Conservation (phyloP, 495 filamentous ascomycete genomes). For the Neurospora sp. region DNA sequence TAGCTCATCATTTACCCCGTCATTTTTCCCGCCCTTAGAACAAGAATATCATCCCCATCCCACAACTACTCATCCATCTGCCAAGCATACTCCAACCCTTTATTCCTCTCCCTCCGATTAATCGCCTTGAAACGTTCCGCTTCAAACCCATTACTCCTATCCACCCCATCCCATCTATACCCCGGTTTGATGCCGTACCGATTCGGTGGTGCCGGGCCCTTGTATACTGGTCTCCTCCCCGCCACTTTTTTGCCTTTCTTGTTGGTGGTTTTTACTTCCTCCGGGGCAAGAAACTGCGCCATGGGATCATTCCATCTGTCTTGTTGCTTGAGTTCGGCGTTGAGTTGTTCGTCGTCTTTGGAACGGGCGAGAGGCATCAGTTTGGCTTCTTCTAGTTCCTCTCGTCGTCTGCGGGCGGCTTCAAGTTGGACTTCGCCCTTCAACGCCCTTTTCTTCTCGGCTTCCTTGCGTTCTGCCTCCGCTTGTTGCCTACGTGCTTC, state of each 20-base stretch:
- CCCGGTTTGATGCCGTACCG: conserved; percentile 89
- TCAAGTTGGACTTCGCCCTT: conserved; percentile 78
- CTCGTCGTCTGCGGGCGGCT: conserved; percentile 40
- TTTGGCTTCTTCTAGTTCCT: conserved; percentile 65
- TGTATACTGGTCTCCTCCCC: conserved; percentile 63
- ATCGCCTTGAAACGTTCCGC: conserved; percentile 84
- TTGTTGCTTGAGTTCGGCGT: conserved; percentile 64
- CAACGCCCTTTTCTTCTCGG: conserved; percentile 50
- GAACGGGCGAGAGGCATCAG: conserved; percentile 70
- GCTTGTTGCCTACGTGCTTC: conserved; percentile 67
- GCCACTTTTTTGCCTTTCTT: neutral
- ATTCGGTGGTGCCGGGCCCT: conserved; percentile 76
- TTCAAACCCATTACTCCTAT: conserved; percentile 90
- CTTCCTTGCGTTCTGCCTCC: conserved; percentile 56
- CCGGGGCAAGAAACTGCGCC: conserved; percentile 58
- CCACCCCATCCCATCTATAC: conserved; percentile 94
- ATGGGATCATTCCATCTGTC: conserved; percentile 93
- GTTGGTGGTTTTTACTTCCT: conserved; percentile 24
- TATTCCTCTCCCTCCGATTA: conserved; percentile 62
- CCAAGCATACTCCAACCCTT: conserved; percentile 83
- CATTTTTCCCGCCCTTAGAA: no score
- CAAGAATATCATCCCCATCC: no score
- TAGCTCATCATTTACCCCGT: no score
- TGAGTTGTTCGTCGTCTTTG: conserved; percentile 74
- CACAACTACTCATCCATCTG: conserved; percentile 96